Evolutionary conservation across 2,329 filamentous ascomycete species (phyloP).

Genomic region (Fusarium algeriense): DNA sequence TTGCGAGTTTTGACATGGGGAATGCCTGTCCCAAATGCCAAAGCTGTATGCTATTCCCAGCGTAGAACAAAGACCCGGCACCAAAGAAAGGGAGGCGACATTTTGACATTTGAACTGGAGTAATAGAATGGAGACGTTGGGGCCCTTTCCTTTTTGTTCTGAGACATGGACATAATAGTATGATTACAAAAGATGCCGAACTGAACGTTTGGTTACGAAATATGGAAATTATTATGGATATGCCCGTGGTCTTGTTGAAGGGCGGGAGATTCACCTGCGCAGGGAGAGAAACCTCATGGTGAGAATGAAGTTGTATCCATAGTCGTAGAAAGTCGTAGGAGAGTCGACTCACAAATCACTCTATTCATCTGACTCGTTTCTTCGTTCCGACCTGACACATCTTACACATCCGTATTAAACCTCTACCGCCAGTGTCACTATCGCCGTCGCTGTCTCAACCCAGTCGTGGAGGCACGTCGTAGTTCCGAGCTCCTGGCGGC

Average conservation of each 20-base stretch:
- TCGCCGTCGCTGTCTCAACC: constrained; percentile 43
- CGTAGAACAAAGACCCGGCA: constrained; percentile 31
- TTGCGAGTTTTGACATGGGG: constrained; percentile 33
- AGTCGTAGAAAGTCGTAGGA: neutral
- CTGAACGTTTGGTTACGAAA: constrained; percentile 15
- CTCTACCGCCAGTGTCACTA: constrained; percentile 18
- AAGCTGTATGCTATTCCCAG: constrained; percentile 42
- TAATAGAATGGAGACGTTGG: constrained; percentile 28
- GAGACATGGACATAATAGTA: constrained; percentile 27
- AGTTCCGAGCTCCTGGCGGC: constrained; percentile 27
- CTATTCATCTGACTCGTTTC: constrained; percentile 21
- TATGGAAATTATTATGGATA: constrained; percentile 7
- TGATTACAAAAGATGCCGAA: constrained; percentile 24
- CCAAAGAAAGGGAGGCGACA: constrained; percentile 35
- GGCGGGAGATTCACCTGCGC: constrained; percentile 35
- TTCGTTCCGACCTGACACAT: constrained; percentile 23
- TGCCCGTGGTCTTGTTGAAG: constrained; percentile 19
- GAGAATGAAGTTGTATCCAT: constrained; percentile 25
- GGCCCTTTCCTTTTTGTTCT: constrained; percentile 10
- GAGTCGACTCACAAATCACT: constrained; percentile 31
- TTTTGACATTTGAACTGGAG: constrained; percentile 41
- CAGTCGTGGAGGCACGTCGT: constrained; percentile 33
- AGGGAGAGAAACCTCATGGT: constrained; percentile 14
- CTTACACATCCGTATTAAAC: constrained; percentile 14
- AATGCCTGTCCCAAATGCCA: constrained; percentile 35